These are phyloP conservation scores for Coemansia reversa DNA, from an alignment of 192 early-diverging fungal genomes.

Conservation along the genomic window DNA sequence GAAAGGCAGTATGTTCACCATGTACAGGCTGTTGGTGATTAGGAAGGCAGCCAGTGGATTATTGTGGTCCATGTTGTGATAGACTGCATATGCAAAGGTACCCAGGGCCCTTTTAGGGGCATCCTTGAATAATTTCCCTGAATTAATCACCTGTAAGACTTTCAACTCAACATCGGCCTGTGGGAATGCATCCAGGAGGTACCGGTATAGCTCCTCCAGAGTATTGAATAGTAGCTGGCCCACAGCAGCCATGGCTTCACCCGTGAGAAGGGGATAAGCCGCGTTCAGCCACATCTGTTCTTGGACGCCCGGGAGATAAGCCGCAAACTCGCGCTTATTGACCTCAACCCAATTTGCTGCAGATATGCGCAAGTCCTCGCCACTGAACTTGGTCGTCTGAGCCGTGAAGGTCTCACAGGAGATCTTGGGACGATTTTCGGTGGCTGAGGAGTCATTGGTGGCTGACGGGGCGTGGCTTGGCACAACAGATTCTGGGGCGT, in stretches of 20 bases:
- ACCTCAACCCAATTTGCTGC: too few species aligned
- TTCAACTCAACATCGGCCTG: background rate
- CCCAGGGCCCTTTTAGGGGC: background rate
- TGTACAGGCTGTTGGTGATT: background rate
- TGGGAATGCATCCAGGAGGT: background rate
- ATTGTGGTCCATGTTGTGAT: background rate
- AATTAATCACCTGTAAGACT: background rate
- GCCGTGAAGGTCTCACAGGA: background rate
- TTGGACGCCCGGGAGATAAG: too few species aligned
- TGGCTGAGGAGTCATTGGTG: background rate
- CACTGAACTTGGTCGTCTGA: background rate
- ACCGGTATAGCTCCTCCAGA: too few species aligned
- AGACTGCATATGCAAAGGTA: background rate
- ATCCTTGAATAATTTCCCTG: background rate
- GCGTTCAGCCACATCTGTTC: too few species aligned
- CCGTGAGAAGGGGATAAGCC: too few species aligned
- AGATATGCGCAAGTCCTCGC: background rate
- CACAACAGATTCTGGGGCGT: too few species aligned
- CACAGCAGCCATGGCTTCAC: too few species aligned
- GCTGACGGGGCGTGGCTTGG: background rate
- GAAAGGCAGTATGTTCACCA: background rate
- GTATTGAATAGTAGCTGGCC: too few species aligned
- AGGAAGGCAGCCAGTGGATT: background rate
- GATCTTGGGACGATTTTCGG: background rate
- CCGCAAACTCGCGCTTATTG: too few species aligned